phyloP scores from a whole-genome alignment of 768 basidiomycete species.

The Russula foetens region DNA sequence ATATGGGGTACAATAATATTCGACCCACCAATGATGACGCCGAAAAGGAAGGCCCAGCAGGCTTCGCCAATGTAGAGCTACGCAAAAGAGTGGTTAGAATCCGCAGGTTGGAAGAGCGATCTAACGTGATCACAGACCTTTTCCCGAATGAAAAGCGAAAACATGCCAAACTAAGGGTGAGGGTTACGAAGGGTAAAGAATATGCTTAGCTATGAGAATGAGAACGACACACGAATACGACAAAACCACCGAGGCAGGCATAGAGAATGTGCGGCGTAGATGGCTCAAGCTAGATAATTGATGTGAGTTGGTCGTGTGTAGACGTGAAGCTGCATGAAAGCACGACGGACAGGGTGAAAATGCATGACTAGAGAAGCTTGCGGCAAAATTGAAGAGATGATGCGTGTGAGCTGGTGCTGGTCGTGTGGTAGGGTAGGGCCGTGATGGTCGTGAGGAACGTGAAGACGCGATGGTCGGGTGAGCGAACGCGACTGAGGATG shows the following conservation, averaged over 20 bases:
- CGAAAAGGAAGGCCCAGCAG: slow-evolving; percentile 89
- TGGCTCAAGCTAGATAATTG: slow-evolving; percentile 41
- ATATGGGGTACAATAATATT: not conserved
- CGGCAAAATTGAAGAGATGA: not conserved
- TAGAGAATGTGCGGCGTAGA: slow-evolving; percentile 69
- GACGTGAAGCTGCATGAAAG: not conserved
- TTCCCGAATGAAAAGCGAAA: slow-evolving; percentile 86
- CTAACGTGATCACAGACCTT: slow-evolving; percentile 37
- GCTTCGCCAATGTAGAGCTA: slow-evolving; percentile 94
- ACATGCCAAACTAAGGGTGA: slow-evolving; percentile 76
- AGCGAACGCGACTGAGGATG: not conserved
- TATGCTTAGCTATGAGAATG: not conserved
- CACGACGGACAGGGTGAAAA: slow-evolving; percentile 40
- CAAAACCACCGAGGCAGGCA: slow-evolving; percentile 72
- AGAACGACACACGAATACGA: slow-evolving; percentile 51
- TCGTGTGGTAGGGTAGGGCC: not conserved
- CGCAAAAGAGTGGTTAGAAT: not conserved
- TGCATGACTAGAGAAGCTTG: slow-evolving; percentile 29
- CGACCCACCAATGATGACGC: slow-evolving; percentile 73
- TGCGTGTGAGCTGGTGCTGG: not conserved
- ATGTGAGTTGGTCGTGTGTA: not conserved
- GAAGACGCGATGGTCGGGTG: not conserved
- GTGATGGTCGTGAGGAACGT: slow-evolving; percentile 1
- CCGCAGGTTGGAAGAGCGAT: not conserved
- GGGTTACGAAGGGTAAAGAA: not conserved